Base-by-base conservation (phyloP, 768 basidiomycete genomes). In the Russula virescens region DNA sequence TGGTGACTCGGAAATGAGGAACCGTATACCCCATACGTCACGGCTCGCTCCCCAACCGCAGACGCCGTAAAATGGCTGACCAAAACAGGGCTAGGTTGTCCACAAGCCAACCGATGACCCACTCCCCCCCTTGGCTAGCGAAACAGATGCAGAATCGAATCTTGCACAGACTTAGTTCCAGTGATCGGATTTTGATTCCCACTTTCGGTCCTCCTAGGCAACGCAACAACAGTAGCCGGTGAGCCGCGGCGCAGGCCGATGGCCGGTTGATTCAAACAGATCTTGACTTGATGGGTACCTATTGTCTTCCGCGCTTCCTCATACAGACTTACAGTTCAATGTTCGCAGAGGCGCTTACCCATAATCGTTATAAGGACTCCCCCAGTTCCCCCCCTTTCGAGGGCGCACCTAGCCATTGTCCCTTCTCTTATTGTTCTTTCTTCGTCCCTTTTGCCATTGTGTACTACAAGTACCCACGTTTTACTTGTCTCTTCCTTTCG, bases 381-480 rank as follows among this genome's bases (percentile, higher is more conserved):
- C 4, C 8, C 51, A 43, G 21, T 42, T 38, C 21, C 43, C 42
- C 43, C 42, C 34, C 31, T 42, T 2, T 9, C 56, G 35, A 11
- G 35, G 6, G 1, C 46, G 25, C 26, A 6, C 14, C 59, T 42
- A 28, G 18, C 28, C 40, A 23, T 18, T 7, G 13, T 14, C 5
- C 10, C 34, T n/a, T 35, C 26, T 43, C 31, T 38, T 65, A 55
- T 64, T 64, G 50, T 64, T 64, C 54, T 57, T 42, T 38, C 26
- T 40, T 55, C 6, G 54, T 63, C 35, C 11, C 13, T n/a, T 47
- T 31, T 3, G n/a, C 8, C 53, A 18, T 31, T 38, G 42, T 40
- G 60, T 25, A 28, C 48, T 65, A 63, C 62, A 65, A 65, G 55
- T 64, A 65, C 62, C 34, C 50, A 6, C 21, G 50, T 35, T 58